Base-by-base conservation (phyloP, 2,329 filamentous ascomycete species). In the Myriangium duriaei region DNA sequence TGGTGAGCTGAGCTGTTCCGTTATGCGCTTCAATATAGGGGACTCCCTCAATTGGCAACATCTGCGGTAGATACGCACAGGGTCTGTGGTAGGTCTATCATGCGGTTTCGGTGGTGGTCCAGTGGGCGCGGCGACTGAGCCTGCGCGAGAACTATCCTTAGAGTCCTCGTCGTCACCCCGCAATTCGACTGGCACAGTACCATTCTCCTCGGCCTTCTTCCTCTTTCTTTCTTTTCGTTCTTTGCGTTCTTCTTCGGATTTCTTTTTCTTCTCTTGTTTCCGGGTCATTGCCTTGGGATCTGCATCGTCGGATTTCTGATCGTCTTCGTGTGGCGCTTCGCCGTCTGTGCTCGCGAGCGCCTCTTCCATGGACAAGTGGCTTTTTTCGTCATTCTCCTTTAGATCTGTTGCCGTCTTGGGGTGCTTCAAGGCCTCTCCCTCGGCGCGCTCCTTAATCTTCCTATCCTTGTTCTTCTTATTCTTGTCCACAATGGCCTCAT, bases 181-280 rank as follows among this genome's bases (percentile, higher is more conserved):
- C 37, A 95, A 66, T 56, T 95, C 87, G 57, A 94, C 74, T 1
- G 87, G 88, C 41, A 94, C 74, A 6, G 75, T 74, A 6, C 88
- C 88, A 55, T 91, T 94, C 41, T 84, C 84, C 54, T 93, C 83
- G 15, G 87, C 88, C 49, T 84, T 75, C 53, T 75, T 76, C 45
- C 85, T 72, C 55, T 84, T 88, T 60, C 84, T 84, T 59, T 95
- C 87, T 56, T 92, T 93, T 39, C 87, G 75, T 43, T 91, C 84
- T 55, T 92, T 93, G 30, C 87, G 72, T 58, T 95, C 88, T 42
- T 88, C 86, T 55, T 95, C 88, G 29, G 83, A 93, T 47, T 81
- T 78, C 64, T 93, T 94, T 63, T 95, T 95, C 68, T 94, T 95
- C 54, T 95, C 87, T 59, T 85, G 91, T 61, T 92, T 95, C 50